These are phyloP conservation scores for Brassica juncea DNA, from an alignment of 345 rosid species.

Conservation along the genomic window DNA sequence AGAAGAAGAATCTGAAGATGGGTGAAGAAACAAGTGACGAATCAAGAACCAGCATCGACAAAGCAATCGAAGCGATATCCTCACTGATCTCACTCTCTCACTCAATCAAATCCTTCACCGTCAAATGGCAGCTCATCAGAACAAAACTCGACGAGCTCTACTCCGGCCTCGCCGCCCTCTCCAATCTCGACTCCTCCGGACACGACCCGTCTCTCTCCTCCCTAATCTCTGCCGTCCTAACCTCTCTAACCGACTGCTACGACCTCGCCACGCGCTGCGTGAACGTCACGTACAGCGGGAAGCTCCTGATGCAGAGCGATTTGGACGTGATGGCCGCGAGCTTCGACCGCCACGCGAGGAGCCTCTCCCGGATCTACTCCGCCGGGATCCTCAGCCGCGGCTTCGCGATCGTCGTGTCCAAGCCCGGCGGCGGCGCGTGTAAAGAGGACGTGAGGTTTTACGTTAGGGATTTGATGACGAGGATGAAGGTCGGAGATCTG, in stretches of 20 bases:
- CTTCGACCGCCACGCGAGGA: conserved; percentile 55
- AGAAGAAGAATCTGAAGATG: conserved; percentile 24
- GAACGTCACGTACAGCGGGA: conserved; percentile 75
- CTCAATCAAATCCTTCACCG: conserved; percentile 63
- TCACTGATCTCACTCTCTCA: conserved; percentile 68
- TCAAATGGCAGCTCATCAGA: conserved; percentile 83
- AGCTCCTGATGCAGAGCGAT: conserved; percentile 97
- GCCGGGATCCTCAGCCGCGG: conserved; percentile 64
- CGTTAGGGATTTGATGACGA: conserved; percentile 72
- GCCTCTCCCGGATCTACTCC: conserved; percentile 60
- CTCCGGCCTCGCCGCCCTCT: conserved; percentile 55
- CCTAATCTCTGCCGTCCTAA: conserved; percentile 50
- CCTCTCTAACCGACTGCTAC: conserved; percentile 49
- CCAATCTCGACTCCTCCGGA: conserved; percentile 46
- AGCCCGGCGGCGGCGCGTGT: conserved; percentile 60
- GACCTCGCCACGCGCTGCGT: conserved; percentile 75
- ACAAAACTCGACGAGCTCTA: conserved; percentile 71
- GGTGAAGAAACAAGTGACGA: conserved; percentile 37
- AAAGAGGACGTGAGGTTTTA: conserved; percentile 89
- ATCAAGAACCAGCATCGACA: conserved; percentile 38
- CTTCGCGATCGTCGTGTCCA: conserved; percentile 80
- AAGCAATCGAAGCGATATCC: conserved; percentile 60
- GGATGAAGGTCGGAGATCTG: conserved; percentile 88
- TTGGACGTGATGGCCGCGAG: conserved; percentile 64
- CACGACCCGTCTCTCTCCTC: conserved; percentile 50